Base-by-base conservation (phyloP, 1,284 basidiomycete species). In the Microbotryum lychnidis-dioicae region DNA sequence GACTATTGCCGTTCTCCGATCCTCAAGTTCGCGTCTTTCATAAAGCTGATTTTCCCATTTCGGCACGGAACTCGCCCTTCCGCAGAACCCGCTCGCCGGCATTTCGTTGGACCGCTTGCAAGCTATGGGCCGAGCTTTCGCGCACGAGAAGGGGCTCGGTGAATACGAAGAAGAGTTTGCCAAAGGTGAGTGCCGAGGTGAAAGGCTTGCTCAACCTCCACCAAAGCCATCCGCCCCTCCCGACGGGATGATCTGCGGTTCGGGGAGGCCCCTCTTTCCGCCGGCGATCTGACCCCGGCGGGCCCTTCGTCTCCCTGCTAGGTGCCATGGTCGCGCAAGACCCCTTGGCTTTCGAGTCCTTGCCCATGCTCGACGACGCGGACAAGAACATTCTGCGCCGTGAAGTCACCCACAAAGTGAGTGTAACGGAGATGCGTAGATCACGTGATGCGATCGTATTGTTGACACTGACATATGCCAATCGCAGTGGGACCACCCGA, bases 401-500 rank as follows among this genome's bases (percentile, higher is more conserved):
- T 55, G 73, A 75, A 58, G 54, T 62, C 23, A 58, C 14, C 37
- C 37, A 42, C 37, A 42, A 42, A 42, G 37, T 42, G 37, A 42
- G 37, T 42, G 14, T 18, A 42, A 31, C 16, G 12, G 37, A 42
- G 37, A 12, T 23, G 23, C 37, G 14, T 12, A 16, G 10, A 42
- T 16, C 6, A 42, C 16, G 37, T 42, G 37, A 18, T 18, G 12
- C 16, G 12, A 42, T 16, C 12, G 37, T 6, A 42, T 18, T 3
- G 37, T 75, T 10, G 64, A 75, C 65, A 27, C 69, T 10, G 64
- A 70, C 37, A 42, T 18, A 2, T 42, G 37, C 37, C 37, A 10
- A 18, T 42, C 12, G 4, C 16, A 73, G 57, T 78, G 76, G 76
- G 62, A 63, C 18, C 76, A 78, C 37, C 75, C 77, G 1, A 62